These are phyloP conservation scores for Cercospora citrullina DNA, from an alignment of 2,329 filamentous ascomycete species.

Conservation along the genomic window DNA sequence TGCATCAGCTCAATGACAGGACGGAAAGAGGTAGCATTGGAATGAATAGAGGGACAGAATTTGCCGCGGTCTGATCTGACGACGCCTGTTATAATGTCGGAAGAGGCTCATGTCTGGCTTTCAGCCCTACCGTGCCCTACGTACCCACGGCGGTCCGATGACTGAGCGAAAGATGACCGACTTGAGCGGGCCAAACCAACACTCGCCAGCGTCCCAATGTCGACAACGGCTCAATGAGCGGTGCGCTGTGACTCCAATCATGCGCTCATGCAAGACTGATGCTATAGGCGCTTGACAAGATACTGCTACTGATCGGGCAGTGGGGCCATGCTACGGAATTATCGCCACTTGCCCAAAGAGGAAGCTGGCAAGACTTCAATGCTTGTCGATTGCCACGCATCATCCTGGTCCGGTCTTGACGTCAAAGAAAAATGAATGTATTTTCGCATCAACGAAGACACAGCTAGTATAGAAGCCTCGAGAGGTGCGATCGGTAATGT, in stretches of 20 bases:
- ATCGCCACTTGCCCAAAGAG: constrained; percentile 12
- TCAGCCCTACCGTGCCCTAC: too few species aligned
- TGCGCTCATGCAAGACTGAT: not conserved
- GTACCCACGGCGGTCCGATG: too few species aligned
- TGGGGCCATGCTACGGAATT: not conserved
- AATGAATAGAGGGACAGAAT: too few species aligned
- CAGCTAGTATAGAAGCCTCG: not conserved
- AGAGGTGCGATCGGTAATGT: not conserved
- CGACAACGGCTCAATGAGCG: not conserved
- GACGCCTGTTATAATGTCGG: not conserved
- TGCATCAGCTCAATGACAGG: not conserved
- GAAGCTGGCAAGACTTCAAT: constrained; percentile 13
- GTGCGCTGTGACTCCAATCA: not conserved
- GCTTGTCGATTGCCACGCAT: not conserved
- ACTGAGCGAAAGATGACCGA: too few species aligned
- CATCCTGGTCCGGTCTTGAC: not conserved
- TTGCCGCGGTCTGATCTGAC: not conserved
- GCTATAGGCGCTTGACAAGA: not conserved
- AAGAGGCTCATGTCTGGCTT: not conserved
- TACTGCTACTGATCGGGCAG: not conserved
- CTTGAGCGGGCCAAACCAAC: too few species aligned
- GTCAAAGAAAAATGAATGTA: not conserved
- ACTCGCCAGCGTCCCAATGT: not conserved
- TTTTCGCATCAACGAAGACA: not conserved
- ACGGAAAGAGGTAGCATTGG: not conserved